Percentiles rank a stretch among this genome's conserved stretches.
Conservation (phyloP, 352 stramenopile genomes). For the Globisporangium uncinulatum region DNA sequence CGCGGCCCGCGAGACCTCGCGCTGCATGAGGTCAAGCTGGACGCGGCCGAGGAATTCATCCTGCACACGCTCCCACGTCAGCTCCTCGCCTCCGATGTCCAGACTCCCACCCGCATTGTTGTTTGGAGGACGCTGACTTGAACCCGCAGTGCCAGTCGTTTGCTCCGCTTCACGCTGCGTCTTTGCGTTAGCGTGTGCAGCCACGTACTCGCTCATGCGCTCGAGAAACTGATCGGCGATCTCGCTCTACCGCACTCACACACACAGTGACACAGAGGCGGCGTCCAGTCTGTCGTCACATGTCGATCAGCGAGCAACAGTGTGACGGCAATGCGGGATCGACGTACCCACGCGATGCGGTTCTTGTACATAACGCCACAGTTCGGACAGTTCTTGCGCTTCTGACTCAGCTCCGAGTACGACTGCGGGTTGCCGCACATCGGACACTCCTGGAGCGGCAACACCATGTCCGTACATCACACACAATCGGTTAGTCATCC, state of each 20-base stretch:
- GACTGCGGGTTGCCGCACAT: conserved; percentile 65
- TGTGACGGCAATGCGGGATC: not conserved
- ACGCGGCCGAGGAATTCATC: conserved; percentile 63
- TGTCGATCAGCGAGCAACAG: not conserved
- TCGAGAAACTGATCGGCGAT: conserved; percentile 58
- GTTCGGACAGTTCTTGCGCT: conserved; percentile 78
- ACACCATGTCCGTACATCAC: not conserved
- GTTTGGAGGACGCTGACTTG: not conserved
- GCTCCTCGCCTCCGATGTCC: not conserved
- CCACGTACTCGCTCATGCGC: conserved; percentile 39
- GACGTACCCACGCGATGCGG: conserved; percentile 52
- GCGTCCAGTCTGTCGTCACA: not conserved
- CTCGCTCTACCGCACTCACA: conserved; percentile 22
- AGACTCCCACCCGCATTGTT: not conserved
- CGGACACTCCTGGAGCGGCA: conserved; percentile 43
- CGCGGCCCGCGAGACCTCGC: conserved; percentile 34
- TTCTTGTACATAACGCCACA: conserved; percentile 64
- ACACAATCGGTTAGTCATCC: not conserved
- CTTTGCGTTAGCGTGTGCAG: conserved; percentile 10
- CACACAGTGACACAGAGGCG: not conserved
- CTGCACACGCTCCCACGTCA: conserved; percentile 43
- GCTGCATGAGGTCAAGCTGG: conserved; percentile 52
- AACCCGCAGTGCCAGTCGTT: not conserved
- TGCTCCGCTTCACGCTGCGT: conserved; percentile 14
- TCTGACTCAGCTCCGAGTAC: conserved; percentile 70